Percentiles rank a stretch among this genome's conserved stretches.
phyloP scores from a whole-genome alignment of 2,329 filamentous ascomycete genomes.

The Escovopsis sp. region DNA sequence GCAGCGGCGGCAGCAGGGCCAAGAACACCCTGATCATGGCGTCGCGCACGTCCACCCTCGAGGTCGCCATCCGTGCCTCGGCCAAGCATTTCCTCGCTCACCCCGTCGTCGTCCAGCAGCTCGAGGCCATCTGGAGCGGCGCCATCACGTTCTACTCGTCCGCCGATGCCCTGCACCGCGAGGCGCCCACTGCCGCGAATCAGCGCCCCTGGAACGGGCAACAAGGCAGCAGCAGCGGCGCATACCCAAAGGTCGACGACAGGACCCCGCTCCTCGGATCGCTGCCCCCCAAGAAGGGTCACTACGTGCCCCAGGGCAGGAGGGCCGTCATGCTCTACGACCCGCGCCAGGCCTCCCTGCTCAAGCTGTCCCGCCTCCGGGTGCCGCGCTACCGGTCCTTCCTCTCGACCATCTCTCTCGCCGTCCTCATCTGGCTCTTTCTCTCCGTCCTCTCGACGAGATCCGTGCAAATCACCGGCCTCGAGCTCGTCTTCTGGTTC shows the following conservation, averaged over 20 bases:
- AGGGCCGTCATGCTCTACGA: slow-evolving; percentile 80
- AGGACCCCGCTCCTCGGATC: slow-evolving; percentile 36
- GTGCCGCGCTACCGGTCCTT: slow-evolving; percentile 87
- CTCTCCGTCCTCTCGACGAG: slow-evolving; percentile 64
- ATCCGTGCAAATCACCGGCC: slow-evolving; percentile 62
- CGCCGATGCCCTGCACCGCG: slow-evolving; percentile 69
- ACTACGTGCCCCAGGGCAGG: slow-evolving; percentile 31
- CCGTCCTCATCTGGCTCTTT: slow-evolving; percentile 71
- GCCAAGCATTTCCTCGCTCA: slow-evolving; percentile 88
- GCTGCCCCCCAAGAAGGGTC: slow-evolving; percentile 15
- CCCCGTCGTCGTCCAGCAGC: slow-evolving; percentile 78
- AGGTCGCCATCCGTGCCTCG: slow-evolving; percentile 83
- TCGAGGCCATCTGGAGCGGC: slow-evolving; percentile 96
- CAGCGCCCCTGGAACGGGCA: too few relatives aligned
- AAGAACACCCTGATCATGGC: slow-evolving; percentile 38
- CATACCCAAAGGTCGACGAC: slow-evolving; percentile 22
- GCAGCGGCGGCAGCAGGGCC: slow-evolving; percentile 20
- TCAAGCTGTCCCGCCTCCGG: slow-evolving; percentile 79
- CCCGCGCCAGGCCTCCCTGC: slow-evolving; percentile 73
- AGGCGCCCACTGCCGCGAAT: too few relatives aligned
- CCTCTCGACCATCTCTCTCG: slow-evolving; percentile 75
- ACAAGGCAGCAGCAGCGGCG: slow-evolving; percentile 14
- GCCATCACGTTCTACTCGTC: slow-evolving; percentile 88
- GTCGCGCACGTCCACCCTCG: slow-evolving; percentile 74
- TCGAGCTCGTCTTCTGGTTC: slow-evolving; percentile 91